Conservation (phyloP, 2,329 filamentous ascomycete genomes). For the Polytolypa hystricis region DNA sequence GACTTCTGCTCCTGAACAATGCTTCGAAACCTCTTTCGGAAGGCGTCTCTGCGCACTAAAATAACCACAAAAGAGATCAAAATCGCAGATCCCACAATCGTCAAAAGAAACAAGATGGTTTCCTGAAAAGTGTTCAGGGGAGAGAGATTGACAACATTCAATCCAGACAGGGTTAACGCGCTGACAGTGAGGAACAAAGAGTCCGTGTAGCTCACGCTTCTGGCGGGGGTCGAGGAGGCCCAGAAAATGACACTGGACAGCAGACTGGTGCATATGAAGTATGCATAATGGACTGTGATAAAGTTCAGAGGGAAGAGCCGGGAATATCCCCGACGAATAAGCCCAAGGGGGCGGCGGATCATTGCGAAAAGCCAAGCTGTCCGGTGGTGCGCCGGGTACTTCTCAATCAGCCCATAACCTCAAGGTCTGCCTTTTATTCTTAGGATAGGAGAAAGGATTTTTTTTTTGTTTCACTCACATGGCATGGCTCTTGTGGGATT, state of each 20-base stretch:
- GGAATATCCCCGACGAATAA: neutral
- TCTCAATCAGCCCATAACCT: too few relatives aligned
- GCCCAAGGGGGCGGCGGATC: neutral
- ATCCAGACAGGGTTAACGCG: conserved; percentile 55
- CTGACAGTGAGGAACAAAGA: conserved; percentile 56
- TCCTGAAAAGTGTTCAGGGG: conserved; percentile 58
- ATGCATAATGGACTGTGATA: conserved; percentile 55
- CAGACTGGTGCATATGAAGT: conserved; percentile 49
- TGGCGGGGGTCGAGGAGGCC: conserved; percentile 38
- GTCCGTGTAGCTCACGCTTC: conserved; percentile 50
- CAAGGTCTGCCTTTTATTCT: too few relatives aligned
- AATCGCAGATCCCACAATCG: conserved; percentile 56
- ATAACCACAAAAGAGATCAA: conserved; percentile 57
- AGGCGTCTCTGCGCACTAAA: conserved; percentile 48
- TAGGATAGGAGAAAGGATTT: too few relatives aligned
- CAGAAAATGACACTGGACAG: conserved; percentile 51
- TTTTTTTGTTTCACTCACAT: too few relatives aligned
- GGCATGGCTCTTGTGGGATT: too few relatives aligned
- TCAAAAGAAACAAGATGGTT: conserved; percentile 51
- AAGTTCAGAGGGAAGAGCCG: conserved; percentile 41
- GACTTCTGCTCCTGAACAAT: conserved; percentile 32
- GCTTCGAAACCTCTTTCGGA: conserved; percentile 49
- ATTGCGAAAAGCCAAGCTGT: too few relatives aligned
- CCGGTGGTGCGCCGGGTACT: too few relatives aligned
- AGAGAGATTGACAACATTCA: conserved; percentile 53